Percentiles rank a stretch among this genome's conserved stretches.
Evolutionary conservation across 208 protist species (phyloP).

Genomic region (Trypanosoma grayi): DNA sequence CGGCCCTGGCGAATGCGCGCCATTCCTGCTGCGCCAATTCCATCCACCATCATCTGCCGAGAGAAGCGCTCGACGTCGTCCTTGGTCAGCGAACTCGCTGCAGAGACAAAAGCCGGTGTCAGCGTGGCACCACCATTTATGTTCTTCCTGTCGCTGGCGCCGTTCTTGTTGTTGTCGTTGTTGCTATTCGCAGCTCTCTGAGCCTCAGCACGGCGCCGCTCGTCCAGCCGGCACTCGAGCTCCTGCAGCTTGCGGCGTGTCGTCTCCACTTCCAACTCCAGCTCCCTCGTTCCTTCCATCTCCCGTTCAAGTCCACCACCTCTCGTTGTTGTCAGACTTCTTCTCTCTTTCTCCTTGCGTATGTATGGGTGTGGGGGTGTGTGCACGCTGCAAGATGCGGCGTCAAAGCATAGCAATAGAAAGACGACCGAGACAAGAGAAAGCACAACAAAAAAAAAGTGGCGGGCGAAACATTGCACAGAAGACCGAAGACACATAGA

Average conservation of each 20-base stretch:
- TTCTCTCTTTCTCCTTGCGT: too few species aligned
- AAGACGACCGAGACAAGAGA: too few species aligned
- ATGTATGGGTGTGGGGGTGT: too few species aligned
- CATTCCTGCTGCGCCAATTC: conserved; percentile 79
- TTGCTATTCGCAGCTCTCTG: background rate
- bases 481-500: too few species aligned
- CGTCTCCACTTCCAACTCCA: conserved; percentile 21
- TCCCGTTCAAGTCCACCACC: background rate
- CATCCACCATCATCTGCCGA: conserved; percentile 86
- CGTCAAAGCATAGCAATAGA: too few species aligned
- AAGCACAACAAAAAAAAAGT: too few species aligned
- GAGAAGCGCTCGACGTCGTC: conserved; percentile 86
- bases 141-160: background rate
- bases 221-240: conserved; percentile 12
- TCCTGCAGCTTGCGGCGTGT: conserved; percentile 15
- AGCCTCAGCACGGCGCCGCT: background rate
- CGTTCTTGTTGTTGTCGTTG: background rate
- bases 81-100: conserved; percentile 38
- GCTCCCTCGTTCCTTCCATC: background rate
- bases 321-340: too few species aligned
- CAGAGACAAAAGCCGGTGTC: conserved; percentile 20
- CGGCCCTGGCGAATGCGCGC: conserved; percentile 41
- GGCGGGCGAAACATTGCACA: too few species aligned
- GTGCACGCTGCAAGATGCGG: too few species aligned
- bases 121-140: background rate